These are phyloP conservation scores for Excoecaria agallocha DNA, from an alignment of 345 rosid species.

Conservation along the genomic window DNA sequence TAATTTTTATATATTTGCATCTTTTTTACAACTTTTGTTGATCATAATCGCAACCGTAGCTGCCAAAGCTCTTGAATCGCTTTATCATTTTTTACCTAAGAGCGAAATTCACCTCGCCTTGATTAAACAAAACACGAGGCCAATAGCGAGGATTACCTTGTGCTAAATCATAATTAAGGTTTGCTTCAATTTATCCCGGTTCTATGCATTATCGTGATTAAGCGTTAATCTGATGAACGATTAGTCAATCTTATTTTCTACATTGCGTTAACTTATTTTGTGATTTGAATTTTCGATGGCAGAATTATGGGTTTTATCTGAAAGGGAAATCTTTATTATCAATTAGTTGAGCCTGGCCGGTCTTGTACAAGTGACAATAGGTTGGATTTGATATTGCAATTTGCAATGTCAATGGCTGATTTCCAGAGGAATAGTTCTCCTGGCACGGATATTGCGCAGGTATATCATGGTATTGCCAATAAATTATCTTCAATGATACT, in stretches of 20 bases:
- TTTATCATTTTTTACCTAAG: not conserved
- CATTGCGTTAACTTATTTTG: not conserved
- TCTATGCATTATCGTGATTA: not conserved
- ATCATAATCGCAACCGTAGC: not conserved
- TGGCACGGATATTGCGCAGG: not conserved
- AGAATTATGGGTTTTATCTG: not conserved
- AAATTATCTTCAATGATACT: not conserved
- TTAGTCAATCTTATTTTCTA: not conserved
- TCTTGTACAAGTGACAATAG: not conserved
- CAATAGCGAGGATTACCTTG: not conserved
- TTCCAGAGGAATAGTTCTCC: slow-evolving; percentile 1
- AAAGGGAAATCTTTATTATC: not conserved
- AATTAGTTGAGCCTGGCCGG: not conserved
- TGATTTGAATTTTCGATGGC: not conserved
- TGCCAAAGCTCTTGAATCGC: not conserved
- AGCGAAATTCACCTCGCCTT: not conserved
- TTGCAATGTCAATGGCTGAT: slow-evolving; percentile 9
- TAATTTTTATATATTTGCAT: too few species aligned
- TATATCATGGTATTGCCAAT: not conserved
- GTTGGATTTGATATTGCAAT: slow-evolving; percentile 3
- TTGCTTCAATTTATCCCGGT: not conserved
- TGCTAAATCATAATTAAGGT: not conserved
- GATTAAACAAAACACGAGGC: not conserved
- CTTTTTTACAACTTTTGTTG: not conserved
- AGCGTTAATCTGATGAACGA: not conserved